Percentiles rank a stretch among this genome's conserved stretches.
These are phyloP conservation scores for Globisporangium spinosum DNA, from an alignment of 352 stramenopile species.

Conservation along the genomic window DNA sequence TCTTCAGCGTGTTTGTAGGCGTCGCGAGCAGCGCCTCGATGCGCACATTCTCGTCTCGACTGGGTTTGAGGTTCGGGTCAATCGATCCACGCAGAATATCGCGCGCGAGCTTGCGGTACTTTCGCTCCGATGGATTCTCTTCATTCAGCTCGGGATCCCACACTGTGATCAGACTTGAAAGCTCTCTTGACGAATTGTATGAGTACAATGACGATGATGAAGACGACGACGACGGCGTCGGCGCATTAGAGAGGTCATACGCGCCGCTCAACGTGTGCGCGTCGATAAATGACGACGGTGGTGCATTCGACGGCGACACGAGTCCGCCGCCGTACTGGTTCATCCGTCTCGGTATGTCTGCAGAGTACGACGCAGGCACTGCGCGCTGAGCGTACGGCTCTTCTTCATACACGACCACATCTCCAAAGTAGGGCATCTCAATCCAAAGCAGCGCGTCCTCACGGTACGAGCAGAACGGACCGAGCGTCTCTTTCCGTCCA, in stretches of 20 bases:
- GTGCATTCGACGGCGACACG: constrained; percentile 15
- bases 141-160: constrained; percentile 86
- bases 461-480: constrained; percentile 77
- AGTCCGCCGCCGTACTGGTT: constrained; percentile 30
- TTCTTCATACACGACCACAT: constrained; percentile 92
- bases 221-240: constrained; percentile 16
- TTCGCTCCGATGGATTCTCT: constrained; percentile 94
- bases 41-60: constrained; percentile 89
- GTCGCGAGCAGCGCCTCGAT: constrained; percentile 93
- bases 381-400: constrained; percentile 83
- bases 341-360: constrained; percentile 39
- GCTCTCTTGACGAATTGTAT: constrained; percentile 30
- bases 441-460: constrained; percentile 82
- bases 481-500: constrained; percentile 58
- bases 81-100: constrained; percentile 95
- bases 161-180: constrained; percentile 61
- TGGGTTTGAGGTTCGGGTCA: constrained; percentile 96
- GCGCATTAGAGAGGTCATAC: constrained; percentile 31
- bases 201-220: constrained; percentile 15
- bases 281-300: constrained; percentile 30
- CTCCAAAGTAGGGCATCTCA: constrained; percentile 90
- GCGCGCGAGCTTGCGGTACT: constrained; percentile 96
- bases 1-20: constrained; percentile 92
- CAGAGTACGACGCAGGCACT: constrained; percentile 48
- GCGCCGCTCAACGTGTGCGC: constrained; percentile 40